phyloP scores from a whole-genome alignment of 75 land plant species.

The Azolla pinnata region DNA sequence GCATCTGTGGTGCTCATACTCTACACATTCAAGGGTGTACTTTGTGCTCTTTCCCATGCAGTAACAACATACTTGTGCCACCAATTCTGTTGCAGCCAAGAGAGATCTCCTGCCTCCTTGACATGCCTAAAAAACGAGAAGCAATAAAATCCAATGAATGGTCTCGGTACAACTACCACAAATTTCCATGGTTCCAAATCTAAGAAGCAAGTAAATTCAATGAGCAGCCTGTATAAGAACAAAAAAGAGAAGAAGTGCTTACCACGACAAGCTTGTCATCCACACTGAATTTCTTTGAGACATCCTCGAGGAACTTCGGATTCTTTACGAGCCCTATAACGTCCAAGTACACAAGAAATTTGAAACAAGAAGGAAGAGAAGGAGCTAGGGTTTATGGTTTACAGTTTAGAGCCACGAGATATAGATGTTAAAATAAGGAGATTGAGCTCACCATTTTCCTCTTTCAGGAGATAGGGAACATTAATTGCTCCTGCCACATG shows the following conservation, averaged over 20 bases:
- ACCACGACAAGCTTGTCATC: constrained; percentile 66
- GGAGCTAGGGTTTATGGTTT: neutral
- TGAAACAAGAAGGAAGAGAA: neutral
- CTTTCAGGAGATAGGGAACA: constrained; percentile 25
- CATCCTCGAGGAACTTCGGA: constrained; percentile 48
- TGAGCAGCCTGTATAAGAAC: no score
- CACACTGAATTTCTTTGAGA: constrained; percentile 30
- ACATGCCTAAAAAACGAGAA: constrained; percentile 17
- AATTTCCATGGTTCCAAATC: no score
- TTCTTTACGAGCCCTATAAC: constrained; percentile 54
- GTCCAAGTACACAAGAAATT: neutral
- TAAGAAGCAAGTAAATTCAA: no score
- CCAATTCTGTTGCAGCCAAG: constrained; percentile 27
- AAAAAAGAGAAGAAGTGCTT: constrained; percentile 13
- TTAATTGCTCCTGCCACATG: constrained; percentile 32
- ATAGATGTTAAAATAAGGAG: neutral
- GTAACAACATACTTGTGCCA: no score
- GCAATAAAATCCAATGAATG: neutral
- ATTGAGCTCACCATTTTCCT: constrained; percentile 20
- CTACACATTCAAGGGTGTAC: no score
- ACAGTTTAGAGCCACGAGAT: neutral
- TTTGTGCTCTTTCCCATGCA: no score
- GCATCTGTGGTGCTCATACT: no score
- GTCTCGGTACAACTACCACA: neutral
- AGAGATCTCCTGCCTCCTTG: constrained; percentile 30